These are phyloP conservation scores for Sphaceloma murrayae DNA, from an alignment of 2,329 filamentous ascomycete genomes.

Conservation along the genomic window DNA sequence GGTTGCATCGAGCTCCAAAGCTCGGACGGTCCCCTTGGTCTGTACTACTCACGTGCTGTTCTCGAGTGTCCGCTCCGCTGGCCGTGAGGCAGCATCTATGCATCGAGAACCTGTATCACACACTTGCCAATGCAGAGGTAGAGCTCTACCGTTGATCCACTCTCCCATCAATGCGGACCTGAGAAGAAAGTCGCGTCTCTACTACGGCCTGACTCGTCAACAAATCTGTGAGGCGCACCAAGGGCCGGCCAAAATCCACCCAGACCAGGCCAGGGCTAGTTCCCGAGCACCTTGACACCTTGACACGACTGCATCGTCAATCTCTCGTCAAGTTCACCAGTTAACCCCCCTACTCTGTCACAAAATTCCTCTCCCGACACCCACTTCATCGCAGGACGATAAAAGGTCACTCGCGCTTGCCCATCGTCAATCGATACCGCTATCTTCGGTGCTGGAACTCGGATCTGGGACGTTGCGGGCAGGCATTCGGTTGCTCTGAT, in stretches of 20 bases:
- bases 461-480: constrained; percentile 10
- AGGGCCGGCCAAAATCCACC: constrained; percentile 8
- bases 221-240: constrained; percentile 1
- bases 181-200: background rate
- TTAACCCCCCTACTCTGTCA: background rate
- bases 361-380: too few species aligned
- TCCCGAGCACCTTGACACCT: constrained; percentile 8
- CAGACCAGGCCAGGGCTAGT: background rate
- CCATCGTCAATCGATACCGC: background rate
- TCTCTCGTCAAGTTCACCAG: constrained; percentile 1
- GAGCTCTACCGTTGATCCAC: too few species aligned
- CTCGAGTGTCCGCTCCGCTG: too few species aligned
- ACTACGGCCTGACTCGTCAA: constrained; percentile 5
- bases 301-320: constrained; percentile 9
- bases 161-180: background rate
- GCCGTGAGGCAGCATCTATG: too few species aligned
- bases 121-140: too few species aligned
- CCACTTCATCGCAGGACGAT: too few species aligned
- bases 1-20: too few species aligned
- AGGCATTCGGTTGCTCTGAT: constrained; percentile 21
- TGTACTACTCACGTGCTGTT: too few species aligned
- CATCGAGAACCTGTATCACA: too few species aligned
- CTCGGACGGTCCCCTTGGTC: too few species aligned
- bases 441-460: background rate
- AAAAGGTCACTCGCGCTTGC: background rate